A percentile compares a stretch with the other conserved stretches of the same genome.
Evolutionary conservation across 352 stramenopile genomes (phyloP).

Genomic region (Elongisporangium anandrum): DNA sequence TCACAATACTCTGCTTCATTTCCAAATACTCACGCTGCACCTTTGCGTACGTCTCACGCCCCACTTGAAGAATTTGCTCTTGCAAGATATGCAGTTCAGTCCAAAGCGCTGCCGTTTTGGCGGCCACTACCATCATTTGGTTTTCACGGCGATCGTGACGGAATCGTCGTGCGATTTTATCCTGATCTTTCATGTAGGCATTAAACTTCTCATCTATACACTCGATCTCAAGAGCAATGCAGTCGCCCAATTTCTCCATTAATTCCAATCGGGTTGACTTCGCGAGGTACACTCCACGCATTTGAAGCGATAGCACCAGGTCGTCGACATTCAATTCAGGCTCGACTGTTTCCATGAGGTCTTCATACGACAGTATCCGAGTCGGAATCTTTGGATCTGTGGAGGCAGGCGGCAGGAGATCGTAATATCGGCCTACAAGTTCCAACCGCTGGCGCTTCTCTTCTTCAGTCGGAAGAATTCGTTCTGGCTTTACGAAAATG

Average conservation of each 20-base stretch:
- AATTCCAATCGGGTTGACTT: conserved; percentile 57
- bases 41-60: conserved; percentile 30
- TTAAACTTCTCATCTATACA: conserved; percentile 63
- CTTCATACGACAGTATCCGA: conserved; percentile 17
- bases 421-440: conserved; percentile 54
- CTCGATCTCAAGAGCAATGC: conserved; percentile 59
- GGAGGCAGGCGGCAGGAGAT: conserved; percentile 19
- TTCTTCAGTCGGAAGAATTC: conserved; percentile 30
- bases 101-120: conserved; percentile 41
- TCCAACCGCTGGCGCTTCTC: conserved; percentile 34
- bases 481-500: conserved; percentile 41
- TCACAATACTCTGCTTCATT: conserved; percentile 54
- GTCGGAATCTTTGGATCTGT: conserved; percentile 4
- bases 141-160: conserved; percentile 49
- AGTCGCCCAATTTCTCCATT: conserved; percentile 51
- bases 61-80: conserved; percentile 33
- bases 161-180: conserved; percentile 39
- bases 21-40: conserved; percentile 43
- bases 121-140: conserved; percentile 22
- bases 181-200: conserved; percentile 61
- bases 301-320: conserved; percentile 49
- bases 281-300: conserved; percentile 52
- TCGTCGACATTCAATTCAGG: conserved; percentile 64
- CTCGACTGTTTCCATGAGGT: conserved; percentile 56
- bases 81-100: conserved; percentile 40